These are phyloP conservation scores for Pythium phragmiticola DNA, from an alignment of 352 stramenopile species.

Conservation along the genomic window DNA sequence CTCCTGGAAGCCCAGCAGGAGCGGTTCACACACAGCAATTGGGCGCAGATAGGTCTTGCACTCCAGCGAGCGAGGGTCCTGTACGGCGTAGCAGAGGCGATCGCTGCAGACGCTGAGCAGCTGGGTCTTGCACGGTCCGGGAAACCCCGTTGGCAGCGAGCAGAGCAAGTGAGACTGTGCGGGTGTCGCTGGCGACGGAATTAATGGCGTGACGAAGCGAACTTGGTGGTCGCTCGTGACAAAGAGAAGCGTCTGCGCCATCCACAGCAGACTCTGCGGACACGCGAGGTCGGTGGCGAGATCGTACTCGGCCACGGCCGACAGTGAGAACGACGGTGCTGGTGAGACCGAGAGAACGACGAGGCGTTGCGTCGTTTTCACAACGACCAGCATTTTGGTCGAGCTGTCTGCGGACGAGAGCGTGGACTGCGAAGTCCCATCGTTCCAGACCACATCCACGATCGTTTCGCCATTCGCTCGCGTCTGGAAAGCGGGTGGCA, in stretches of 20 bases:
- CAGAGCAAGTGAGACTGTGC: slow-evolving; percentile 29
- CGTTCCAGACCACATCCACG: slow-evolving; percentile 56
- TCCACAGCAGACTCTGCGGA: slow-evolving; percentile 62
- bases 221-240: slow-evolving; percentile 49
- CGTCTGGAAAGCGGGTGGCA: slow-evolving; percentile 27
- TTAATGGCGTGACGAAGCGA: slow-evolving; percentile 56
- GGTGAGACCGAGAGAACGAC: slow-evolving; percentile 47
- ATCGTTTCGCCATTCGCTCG: slow-evolving; percentile 42
- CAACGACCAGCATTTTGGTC: slow-evolving; percentile 32
- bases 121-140: slow-evolving; percentile 29
- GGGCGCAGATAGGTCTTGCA: slow-evolving; percentile 41
- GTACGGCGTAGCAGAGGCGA: slow-evolving; percentile 52
- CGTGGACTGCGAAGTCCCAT: neutral
- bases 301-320: slow-evolving; percentile 39
- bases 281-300: slow-evolving; percentile 34
- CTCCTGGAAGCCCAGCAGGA: slow-evolving; percentile 45
- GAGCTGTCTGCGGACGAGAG: neutral
- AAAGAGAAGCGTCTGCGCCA: slow-evolving; percentile 65
- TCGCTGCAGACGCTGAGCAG: slow-evolving; percentile 52
- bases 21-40: slow-evolving; percentile 47
- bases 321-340: slow-evolving; percentile 27
- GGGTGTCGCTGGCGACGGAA: neutral
- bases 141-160: slow-evolving; percentile 28
- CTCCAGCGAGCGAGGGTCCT: slow-evolving; percentile 38
- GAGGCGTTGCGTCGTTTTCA: slow-evolving; percentile 55